Conservation (phyloP, 2,329 filamentous ascomycete species). For the Chaetothyriales sp. region DNA sequence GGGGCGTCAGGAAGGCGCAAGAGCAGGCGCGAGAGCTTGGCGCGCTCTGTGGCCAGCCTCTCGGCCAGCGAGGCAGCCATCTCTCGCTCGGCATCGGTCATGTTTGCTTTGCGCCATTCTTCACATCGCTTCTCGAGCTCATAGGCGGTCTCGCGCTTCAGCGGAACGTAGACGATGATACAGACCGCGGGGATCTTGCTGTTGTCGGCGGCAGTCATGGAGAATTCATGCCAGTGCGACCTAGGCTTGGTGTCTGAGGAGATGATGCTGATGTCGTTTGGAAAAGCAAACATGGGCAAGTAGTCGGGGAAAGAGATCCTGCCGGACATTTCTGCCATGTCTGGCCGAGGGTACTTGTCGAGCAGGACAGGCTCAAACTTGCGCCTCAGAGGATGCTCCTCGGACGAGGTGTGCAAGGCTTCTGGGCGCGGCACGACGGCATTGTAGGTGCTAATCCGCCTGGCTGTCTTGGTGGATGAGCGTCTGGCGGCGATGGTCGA, state of each 20-base stretch:
- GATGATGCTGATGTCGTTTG: conserved; percentile 93
- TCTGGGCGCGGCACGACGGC: conserved; percentile 92
- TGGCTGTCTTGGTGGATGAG: conserved; percentile 65
- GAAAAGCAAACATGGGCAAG: conserved; percentile 98
- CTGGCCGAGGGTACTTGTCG: conserved; percentile 80
- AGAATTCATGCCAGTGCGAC: conserved; percentile 98
- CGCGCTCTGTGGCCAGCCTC: conserved; percentile 71
- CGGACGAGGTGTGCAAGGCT: conserved; percentile 72
- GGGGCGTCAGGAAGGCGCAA: conserved; percentile 66
- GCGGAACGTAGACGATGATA: conserved; percentile 80
- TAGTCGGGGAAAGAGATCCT: conserved; percentile 89
- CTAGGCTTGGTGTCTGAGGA: conserved; percentile 86
- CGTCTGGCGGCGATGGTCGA: conserved; percentile 56
- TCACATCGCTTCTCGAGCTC: conserved; percentile 63
- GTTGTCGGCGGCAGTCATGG: conserved; percentile 89
- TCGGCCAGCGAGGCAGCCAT: conserved; percentile 83
- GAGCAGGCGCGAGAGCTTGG: conserved; percentile 76
- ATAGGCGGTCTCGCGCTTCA: conserved; percentile 68
- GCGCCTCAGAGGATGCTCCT: conserved; percentile 90
- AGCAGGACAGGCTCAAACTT: conserved; percentile 93
- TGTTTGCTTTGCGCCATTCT: conserved; percentile 77
- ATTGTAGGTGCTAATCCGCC: conserved; percentile 90
- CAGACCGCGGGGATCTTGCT: conserved; percentile 85
- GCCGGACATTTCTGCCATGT: conserved; percentile 60
- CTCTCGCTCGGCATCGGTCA: conserved; percentile 96